phyloP scores from a whole-genome alignment of 106 monocot genomes.

The Dactylorhiza incarnata region DNA sequence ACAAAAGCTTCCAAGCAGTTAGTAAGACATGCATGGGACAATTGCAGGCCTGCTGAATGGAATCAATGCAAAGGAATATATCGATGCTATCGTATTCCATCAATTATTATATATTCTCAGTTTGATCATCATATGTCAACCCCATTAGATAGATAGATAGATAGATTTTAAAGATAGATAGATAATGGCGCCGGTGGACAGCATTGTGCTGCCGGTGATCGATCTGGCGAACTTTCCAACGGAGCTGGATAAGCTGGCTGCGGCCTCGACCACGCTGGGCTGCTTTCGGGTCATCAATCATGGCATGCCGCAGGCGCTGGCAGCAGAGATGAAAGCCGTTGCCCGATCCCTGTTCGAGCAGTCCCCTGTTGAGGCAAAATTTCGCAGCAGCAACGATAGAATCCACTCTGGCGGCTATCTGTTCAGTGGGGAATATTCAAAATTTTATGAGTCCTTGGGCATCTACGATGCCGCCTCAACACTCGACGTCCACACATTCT shows the following conservation, averaged over 20 bases:
- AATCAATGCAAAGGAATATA: too few relatives aligned
- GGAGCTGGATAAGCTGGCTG: slow-evolving; percentile 15
- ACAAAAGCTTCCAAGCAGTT: too few relatives aligned
- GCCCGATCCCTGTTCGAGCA: slow-evolving; percentile 31
- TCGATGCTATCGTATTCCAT: too few relatives aligned
- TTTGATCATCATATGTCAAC: too few relatives aligned
- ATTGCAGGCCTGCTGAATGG: too few relatives aligned
- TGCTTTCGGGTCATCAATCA: slow-evolving; percentile 49
- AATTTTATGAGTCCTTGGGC: slow-evolving; percentile 44
- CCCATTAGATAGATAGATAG: too few relatives aligned
- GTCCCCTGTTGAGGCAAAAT: slow-evolving; percentile 5
- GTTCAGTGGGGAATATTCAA: too few relatives aligned
- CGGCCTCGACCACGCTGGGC: slow-evolving; percentile 22
- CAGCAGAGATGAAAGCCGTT: slow-evolving; percentile 38
- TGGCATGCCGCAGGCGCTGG: slow-evolving; percentile 29
- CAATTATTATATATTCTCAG: too few relatives aligned
- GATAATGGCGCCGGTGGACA: too few relatives aligned
- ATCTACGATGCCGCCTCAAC: slow-evolving; percentile 33
- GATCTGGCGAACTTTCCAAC: slow-evolving; percentile 20
- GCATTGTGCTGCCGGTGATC: too few relatives aligned
- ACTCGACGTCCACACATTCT: slow-evolving; percentile 39
- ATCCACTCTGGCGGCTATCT: neutral
- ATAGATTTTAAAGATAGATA: too few relatives aligned
- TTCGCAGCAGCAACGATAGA: neutral
- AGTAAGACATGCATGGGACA: too few relatives aligned